Base-by-base conservation (phyloP, 257 asterid species). In the Cordia subcordata region DNA sequence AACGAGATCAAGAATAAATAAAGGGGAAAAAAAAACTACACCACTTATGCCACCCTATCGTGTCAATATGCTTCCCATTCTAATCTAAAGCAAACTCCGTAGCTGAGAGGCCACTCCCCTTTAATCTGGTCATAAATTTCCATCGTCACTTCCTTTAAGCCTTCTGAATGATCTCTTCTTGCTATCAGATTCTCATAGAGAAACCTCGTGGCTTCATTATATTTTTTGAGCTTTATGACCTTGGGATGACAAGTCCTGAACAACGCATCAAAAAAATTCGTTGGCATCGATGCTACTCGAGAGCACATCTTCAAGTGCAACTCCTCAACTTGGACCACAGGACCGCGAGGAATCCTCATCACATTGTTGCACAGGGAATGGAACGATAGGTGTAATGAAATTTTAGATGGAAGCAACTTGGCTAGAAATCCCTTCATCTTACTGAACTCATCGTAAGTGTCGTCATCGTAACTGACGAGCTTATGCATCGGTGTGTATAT, bases 181-280 rank as follows among this genome's bases (percentile, higher is more conserved):
- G 18, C 35, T 11, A 22, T 33, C 63, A 68, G 32, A 14, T 4
- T 49, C 57, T n/a, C 13, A 13, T 50, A 19, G 18, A 53, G 16
- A 55, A 40, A 50, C 49, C 11, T n/a, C n/a, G 35, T 27, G n/a
- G 20, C 18, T n/a, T n/a, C n/a, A n/a, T 15, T 10, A 5, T 21
- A 3, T 1, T 14, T 18, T 27, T 33, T 4, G 10, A 11, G 11
- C n/a, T 57, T 32, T 17, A 60, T 60, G 42, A 33, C 8, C 55
- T 40, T 60, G 11, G 67, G 72, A 42, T 56, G 57, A 37, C 51
- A 68, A 27, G n/a, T 27, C 57, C 40, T 15, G 49, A 68, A 61
- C 8, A 68, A 54, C 20, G 35, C 66, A 19, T 49, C 21, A 32
- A 68, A 18, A 5, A 18, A 11, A n/a, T n/a, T n/a, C n/a, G n/a